Conservation (phyloP, 1,284 basidiomycete genomes). For the Gymnopus androsaceus region DNA sequence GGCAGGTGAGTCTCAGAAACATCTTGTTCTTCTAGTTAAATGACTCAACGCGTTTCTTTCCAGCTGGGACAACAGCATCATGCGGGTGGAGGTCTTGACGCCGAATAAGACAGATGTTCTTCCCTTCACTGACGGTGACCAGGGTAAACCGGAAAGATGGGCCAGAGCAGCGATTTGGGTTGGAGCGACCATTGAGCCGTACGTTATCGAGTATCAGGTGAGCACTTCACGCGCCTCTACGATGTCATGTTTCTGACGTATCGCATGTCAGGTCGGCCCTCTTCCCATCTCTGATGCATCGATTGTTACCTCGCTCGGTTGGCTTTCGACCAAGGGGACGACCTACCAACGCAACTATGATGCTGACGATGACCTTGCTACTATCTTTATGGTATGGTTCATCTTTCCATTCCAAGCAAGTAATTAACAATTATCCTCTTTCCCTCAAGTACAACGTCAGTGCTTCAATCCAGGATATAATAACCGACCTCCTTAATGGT, state of each 20-base stretch:
- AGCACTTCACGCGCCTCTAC: background rate
- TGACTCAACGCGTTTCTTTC: background rate
- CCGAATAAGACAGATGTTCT: conserved; percentile 26
- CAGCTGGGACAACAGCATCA: conserved; percentile 24
- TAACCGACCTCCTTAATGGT: conserved; percentile 24
- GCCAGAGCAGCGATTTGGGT: conserved; percentile 21
- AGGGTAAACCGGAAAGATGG: conserved; percentile 16
- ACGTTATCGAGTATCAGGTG: conserved; percentile 23
- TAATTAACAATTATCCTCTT: background rate
- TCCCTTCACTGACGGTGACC: conserved; percentile 16
- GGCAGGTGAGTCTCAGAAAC: conserved; percentile 13
- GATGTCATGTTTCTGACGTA: background rate
- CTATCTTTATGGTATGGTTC: conserved; percentile 18
- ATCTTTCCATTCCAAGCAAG: background rate
- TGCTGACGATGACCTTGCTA: conserved; percentile 19
- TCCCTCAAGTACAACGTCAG: conserved; percentile 5
- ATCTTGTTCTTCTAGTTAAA: background rate
- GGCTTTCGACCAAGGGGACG: conserved; percentile 23
- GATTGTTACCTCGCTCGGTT: conserved; percentile 20
- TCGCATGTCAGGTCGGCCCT: conserved; percentile 13
- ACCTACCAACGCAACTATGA: conserved; percentile 22
- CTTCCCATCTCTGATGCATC: conserved; percentile 21
- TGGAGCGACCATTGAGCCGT: conserved; percentile 22
- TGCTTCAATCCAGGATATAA: conserved; percentile 22
- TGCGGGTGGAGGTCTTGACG: conserved; percentile 20